These are phyloP conservation scores for Plasmodium falciparum DNA, from an alignment of 169 alveolate species.

Conservation along the genomic window DNA sequence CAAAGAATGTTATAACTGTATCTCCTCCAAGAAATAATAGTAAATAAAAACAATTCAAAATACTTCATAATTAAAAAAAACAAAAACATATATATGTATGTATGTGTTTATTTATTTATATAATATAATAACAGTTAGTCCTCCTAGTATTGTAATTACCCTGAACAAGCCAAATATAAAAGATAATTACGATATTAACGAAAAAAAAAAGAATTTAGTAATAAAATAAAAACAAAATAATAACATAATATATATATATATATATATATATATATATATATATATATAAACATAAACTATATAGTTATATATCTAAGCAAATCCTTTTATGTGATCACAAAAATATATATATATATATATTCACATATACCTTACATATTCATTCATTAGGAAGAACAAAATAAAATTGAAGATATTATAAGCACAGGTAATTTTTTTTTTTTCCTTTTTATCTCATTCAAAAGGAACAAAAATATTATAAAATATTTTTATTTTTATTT, in stretches of 20 bases:
- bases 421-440: neutral
- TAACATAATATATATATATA: too few relatives aligned
- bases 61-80: neutral
- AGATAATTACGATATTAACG: constrained; percentile 3
- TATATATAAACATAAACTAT: neutral
- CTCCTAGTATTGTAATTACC: constrained; percentile 31
- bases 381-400: neutral
- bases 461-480: too few relatives aligned
- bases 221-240: constrained; percentile 15
- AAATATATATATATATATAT: neutral
- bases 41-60: neutral
- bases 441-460: neutral
- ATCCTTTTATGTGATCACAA: neutral
- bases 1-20: too few relatives aligned
- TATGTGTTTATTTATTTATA: neutral
- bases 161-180: constrained; percentile 27
- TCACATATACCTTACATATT: neutral
- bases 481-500: neutral
- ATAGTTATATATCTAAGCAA: neutral
- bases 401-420: constrained; percentile 6
- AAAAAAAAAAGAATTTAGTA: neutral
- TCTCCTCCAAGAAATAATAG: too few relatives aligned
- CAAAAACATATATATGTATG: neutral
- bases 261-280: neutral
- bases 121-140: neutral